Evolutionary conservation across 106 monocot species (phyloP).

Genomic region (Dioscorea alata): DNA sequence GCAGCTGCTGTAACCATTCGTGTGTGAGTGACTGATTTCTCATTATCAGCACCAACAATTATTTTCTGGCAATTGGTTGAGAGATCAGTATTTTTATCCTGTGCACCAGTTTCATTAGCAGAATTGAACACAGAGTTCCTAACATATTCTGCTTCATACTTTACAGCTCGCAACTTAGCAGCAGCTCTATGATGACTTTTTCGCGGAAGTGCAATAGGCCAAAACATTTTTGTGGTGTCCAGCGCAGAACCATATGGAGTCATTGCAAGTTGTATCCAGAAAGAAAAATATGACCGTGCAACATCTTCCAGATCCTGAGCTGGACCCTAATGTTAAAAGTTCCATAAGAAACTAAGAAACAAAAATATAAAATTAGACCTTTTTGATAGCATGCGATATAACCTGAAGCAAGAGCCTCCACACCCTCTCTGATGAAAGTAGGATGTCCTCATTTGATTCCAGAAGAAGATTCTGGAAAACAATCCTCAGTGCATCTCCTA

Average conservation of each 20-base stretch:
- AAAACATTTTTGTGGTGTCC: constrained; percentile 80
- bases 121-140: constrained; percentile 24
- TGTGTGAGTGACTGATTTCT: constrained; percentile 74
- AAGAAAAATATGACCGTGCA: constrained; percentile 60
- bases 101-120: constrained; percentile 30
- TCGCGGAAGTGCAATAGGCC: constrained; percentile 79
- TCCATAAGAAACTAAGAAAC: constrained; percentile 3
- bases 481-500: constrained; percentile 89
- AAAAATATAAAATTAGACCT: neutral
- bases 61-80: constrained; percentile 37
- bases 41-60: constrained; percentile 76
- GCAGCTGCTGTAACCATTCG: constrained; percentile 70
- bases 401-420: constrained; percentile 94
- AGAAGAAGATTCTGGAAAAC: constrained; percentile 92
- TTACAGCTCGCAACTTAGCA: constrained; percentile 80
- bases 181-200: constrained; percentile 88
- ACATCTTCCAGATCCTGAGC: constrained; percentile 65
- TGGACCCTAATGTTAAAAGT: constrained; percentile 53
- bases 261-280: constrained; percentile 78
- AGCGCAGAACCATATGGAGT: constrained; percentile 84
- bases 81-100: constrained; percentile 43
- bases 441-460: constrained; percentile 84
- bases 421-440: constrained; percentile 78
- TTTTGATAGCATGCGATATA: neutral
- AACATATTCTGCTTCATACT: constrained; percentile 50